Evolutionary conservation across 2,329 filamentous ascomycete species (phyloP).

Genomic region (Fusarium bulbicola): DNA sequence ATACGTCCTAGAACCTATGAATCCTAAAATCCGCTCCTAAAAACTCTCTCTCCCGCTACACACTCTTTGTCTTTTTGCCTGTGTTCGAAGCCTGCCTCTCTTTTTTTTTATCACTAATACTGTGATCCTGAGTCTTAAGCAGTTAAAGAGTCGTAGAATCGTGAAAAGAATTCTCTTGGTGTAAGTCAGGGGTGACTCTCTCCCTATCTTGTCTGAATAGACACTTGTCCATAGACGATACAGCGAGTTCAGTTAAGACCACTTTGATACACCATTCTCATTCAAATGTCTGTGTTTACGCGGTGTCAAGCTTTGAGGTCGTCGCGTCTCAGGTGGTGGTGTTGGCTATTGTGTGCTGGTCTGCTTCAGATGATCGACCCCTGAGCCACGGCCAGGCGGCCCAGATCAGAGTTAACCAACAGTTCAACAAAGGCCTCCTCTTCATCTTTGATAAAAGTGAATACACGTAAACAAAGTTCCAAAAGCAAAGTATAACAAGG

Average conservation of each 20-base stretch:
- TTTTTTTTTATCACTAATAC: background rate
- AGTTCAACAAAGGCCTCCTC: too few species aligned
- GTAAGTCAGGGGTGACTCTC: background rate
- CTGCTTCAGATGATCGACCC: background rate
- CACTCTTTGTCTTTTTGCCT: slow-evolving; percentile 1
- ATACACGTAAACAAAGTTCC: background rate
- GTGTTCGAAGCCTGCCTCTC: background rate
- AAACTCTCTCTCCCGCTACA: slow-evolving; percentile 4
- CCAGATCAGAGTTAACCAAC: accelerated
- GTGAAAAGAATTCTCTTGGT: background rate
- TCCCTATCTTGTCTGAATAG: background rate
- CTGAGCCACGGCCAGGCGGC: accelerated
- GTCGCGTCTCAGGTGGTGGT: too few species aligned
- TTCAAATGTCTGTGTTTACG: background rate
- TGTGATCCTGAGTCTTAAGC: too few species aligned
- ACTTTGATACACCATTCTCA: background rate
- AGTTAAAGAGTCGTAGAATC: too few species aligned
- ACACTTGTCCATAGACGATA: too few species aligned
- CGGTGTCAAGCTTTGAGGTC: too few species aligned
- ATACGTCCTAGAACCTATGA: slow-evolving; percentile 2
- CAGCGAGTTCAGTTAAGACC: accelerated
- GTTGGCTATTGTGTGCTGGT: accelerated
- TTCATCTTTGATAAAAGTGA: accelerated
- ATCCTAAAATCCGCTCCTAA: slow-evolving; percentile 6
- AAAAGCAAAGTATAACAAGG: background rate